Base-by-base conservation (phyloP, 495 filamentous ascomycete species). In the Penicillium bialowiezense region DNA sequence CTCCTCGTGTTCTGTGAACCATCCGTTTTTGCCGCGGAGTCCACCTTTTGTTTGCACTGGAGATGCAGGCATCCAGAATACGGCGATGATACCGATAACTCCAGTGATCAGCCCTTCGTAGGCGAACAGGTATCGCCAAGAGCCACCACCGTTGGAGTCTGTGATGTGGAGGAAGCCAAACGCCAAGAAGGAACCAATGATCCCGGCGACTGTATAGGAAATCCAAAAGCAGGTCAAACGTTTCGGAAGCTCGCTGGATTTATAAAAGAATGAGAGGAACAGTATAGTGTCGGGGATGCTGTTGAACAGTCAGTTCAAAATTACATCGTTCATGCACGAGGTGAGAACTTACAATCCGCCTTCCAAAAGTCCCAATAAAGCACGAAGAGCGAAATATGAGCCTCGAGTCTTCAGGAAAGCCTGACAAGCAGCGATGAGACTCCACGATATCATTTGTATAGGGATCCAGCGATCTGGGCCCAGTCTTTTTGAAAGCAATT, bases 211-310 rank as follows among this genome's bases (percentile, higher is more conserved):
- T 64, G 69, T 82, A 79, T 78, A 9, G n/a, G 59, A 49, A 9
- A 60, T 44, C 84, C 86, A 90, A 59, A 87, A 88, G 50, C 73
- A 81, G 26, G 71, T 69, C n/a, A 87, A 68, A 3, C 84, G 76
- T 10, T 79, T 72, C 0, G 85, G 79, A 3, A 90, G 70, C 56
- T 87, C 85, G 20, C 75, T 72, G 39, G 77, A 74, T 45, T 75
- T 87, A 58, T 83, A 87, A 59, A 86, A 91, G 64, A 88, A 90
- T 1, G 82, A 84, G 2, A 90, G 70, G 50, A 86, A 89, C 0
- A 89, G 63, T 31, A 83, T 56, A 7, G 52, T 55, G 23, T 55
- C 52, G 1, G 52, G 52, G 3, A 55, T 55, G 41, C 52, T 54
- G 13, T 1, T 19, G 35, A 7, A 0, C 0, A 7, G 17, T 51